Evolutionary conservation across 495 filamentous ascomycete species (phyloP).

Genomic region (Aeminium ludgeri): DNA sequence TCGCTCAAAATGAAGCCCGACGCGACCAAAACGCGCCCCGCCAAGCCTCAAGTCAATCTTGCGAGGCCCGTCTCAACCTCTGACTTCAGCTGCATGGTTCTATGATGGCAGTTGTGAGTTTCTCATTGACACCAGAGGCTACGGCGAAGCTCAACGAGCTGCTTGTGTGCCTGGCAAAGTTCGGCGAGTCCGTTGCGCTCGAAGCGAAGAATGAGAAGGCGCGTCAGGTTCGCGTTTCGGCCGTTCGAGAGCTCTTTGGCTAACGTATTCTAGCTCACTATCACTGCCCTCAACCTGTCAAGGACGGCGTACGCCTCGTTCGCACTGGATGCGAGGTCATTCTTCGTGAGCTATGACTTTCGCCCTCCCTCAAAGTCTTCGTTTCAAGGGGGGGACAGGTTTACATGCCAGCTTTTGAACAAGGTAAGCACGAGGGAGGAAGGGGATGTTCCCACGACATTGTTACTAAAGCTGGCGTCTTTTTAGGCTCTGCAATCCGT

Average conservation of each 20-base stretch:
- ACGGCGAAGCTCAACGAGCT: constrained; percentile 62
- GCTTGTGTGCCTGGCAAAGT: constrained; percentile 76
- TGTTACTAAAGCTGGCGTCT: no score
- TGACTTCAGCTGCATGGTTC: no score
- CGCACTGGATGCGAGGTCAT: constrained; percentile 49
- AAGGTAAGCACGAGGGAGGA: constrained; percentile 31
- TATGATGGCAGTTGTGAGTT: constrained; percentile 53
- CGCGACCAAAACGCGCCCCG: no score
- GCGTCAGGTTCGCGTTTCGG: neutral
- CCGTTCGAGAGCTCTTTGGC: neutral
- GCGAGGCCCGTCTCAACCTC: no score
- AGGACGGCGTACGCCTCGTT: constrained; percentile 86
- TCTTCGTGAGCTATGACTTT: constrained; percentile 68
- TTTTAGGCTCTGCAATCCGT: constrained; percentile 52
- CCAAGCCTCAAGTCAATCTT: no score
- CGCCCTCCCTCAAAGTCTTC: constrained; percentile 22
- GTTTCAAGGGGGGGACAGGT: constrained; percentile 32
- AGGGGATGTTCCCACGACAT: no score
- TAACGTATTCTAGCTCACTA: constrained; percentile 40
- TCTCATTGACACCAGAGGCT: constrained; percentile 61
- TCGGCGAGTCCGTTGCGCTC: constrained; percentile 75
- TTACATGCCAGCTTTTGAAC: constrained; percentile 57
- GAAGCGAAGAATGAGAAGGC: constrained; percentile 65
- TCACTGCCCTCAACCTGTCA: constrained; percentile 78
- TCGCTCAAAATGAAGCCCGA: no score